Evolutionary conservation across 202 grass and related monocot genomes (phyloP).

Genomic region (Schoenoplectus tabernaemontani): DNA sequence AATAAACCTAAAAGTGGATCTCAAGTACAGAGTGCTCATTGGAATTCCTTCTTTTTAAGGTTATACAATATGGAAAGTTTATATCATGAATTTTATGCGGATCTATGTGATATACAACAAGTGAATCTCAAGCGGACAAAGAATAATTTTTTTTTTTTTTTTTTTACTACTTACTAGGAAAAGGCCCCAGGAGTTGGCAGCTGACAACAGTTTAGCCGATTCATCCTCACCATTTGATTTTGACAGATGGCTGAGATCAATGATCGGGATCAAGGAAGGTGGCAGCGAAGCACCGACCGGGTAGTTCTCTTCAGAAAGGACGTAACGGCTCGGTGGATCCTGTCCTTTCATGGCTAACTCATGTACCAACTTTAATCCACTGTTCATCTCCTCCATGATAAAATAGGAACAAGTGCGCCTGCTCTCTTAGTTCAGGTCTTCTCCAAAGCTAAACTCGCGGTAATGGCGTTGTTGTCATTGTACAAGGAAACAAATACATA

Average conservation of each 20-base stretch:
- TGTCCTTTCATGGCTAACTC: constrained; percentile 2
- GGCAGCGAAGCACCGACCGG: background rate
- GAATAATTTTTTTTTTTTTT: background rate
- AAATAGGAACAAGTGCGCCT: background rate
- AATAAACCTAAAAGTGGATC: no score
- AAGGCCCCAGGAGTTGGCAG: constrained; percentile 32
- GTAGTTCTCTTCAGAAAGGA: constrained; percentile 19
- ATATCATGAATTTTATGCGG: no score
- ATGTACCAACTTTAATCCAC: constrained; percentile 15
- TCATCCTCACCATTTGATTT: constrained; percentile 10
- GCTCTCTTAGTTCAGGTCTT: background rate
- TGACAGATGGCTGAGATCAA: constrained; percentile 27
- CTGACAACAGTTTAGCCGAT: constrained; percentile 20
- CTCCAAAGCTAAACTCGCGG: background rate
- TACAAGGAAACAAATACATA: background rate
- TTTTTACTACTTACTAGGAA: constrained; percentile 20
- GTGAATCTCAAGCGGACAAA: background rate
- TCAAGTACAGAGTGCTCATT: no score
- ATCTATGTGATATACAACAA: no score
- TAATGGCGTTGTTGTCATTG: no score
- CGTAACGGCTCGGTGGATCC: constrained; percentile 31
- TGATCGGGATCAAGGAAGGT: background rate
- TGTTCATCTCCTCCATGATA: background rate
- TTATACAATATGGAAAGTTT: no score
- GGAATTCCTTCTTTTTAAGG: no score